Base-by-base conservation (phyloP, 768 basidiomycete species). In the Podaxis pistillaris region DNA sequence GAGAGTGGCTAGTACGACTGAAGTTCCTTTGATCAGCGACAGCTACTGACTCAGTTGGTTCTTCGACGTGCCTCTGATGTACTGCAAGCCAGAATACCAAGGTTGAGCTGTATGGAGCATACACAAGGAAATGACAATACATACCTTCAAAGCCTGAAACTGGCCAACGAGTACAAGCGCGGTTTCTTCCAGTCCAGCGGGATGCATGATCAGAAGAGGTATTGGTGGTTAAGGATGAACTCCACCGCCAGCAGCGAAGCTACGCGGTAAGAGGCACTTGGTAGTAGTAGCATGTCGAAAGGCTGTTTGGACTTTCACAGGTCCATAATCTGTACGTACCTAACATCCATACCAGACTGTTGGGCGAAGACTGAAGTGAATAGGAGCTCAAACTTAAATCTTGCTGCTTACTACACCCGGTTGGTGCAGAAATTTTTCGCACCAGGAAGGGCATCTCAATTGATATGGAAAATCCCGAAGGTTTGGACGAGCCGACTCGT, bases 271-370 rank as follows among this genome's bases (percentile, higher is more conserved):
- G 12, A 26, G 36, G 47, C 11, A 26, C 33, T 33, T 17, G 37
- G 50, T 26, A 3, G 47, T 22, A n/a, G 58, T 33, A 59, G 37
- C 58, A 60, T 60, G 17, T 24, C 26, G 37, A 60, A 19, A 38
- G 22, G 15, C 13, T 9, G 19, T 22, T 55, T 12, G 33, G 58
- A 24, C 37, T 60, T 52, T 38, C 24, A 37, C 58, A 38, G 36
- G 50, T 28, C 33, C 19, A 40, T 38, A 26, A n/a, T 44, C 38
- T 30, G 38, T 59, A 59, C 50, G 33, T 59, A 26, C 33, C 19
- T 44, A 8, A 5, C 8, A 24, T 28, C 40, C 28, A 52, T 51
- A 11, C 33, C 15, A 38, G 19, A 11, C 4, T 3, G 9, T 40
- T 51, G 36, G 49, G 54, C 15, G 36, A 19, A 41, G 40, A 57